Percentiles rank a stretch among this genome's conserved stretches.
phyloP scores from a whole-genome alignment of 2,329 filamentous ascomycete species.

The Penicillium sp. region DNA sequence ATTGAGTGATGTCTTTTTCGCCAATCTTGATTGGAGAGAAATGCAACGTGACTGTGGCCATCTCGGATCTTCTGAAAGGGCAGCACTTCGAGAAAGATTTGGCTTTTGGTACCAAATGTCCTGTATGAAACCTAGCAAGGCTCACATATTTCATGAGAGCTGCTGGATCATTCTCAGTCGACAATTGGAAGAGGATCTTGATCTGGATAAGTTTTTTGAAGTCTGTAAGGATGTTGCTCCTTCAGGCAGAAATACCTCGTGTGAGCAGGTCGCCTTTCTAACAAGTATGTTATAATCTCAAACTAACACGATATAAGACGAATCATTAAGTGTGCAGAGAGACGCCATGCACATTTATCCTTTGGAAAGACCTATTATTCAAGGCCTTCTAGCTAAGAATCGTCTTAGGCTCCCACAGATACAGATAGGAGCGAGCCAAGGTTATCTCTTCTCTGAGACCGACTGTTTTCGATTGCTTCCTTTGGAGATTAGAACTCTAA shows the following conservation, averaged over 20 bases:
- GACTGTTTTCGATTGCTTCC: slow-evolving; percentile 13
- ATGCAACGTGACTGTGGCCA: not conserved
- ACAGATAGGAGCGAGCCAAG: not conserved
- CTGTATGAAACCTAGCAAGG: not conserved
- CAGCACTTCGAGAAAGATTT: not conserved
- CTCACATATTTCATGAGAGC: slow-evolving; percentile 13
- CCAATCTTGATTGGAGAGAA: not conserved
- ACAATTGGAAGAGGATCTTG: slow-evolving; percentile 12
- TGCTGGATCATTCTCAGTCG: slow-evolving; percentile 13
- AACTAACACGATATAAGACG: not conserved
- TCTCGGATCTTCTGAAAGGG: slow-evolving; percentile 1
- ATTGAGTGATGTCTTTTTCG: slow-evolving; percentile 1
- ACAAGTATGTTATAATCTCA: not conserved
- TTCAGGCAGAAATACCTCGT: slow-evolving; percentile 1
- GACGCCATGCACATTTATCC: slow-evolving; percentile 3
- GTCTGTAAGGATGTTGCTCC: slow-evolving; percentile 10
- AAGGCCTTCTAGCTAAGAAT: slow-evolving; percentile 7
- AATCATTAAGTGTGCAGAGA: not conserved
- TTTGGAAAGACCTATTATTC: slow-evolving; percentile 10
- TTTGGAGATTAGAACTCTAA: slow-evolving; percentile 13
- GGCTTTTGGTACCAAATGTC: slow-evolving; percentile 10
- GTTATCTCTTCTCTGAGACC: not conserved
- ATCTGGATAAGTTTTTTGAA: slow-evolving; percentile 17
- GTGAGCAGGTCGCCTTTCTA: not conserved
- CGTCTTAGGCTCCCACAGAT: slow-evolving; percentile 3